Evolutionary conservation across 1,284 basidiomycete species (phyloP).

Genomic region (Kwoniella shivajii): DNA sequence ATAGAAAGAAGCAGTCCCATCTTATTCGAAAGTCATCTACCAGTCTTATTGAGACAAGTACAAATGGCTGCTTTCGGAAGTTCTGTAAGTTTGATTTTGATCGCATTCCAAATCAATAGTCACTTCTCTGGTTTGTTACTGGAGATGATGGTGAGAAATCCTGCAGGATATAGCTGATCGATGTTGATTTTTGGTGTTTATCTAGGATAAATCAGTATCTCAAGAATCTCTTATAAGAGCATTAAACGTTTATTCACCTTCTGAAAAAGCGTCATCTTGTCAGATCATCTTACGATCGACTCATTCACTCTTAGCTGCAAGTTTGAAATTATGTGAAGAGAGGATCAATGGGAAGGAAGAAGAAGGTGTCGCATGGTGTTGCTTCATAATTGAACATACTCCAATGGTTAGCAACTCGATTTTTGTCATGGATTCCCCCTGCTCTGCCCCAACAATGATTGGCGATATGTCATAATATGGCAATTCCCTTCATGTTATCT

Average conservation of each 20-base stretch:
- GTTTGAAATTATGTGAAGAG: constrained; percentile 26
- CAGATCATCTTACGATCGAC: constrained; percentile 33
- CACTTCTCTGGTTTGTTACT: neutral
- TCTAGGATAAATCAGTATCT: constrained; percentile 28
- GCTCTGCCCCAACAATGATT: too few relatives aligned
- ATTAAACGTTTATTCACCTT: constrained; percentile 32
- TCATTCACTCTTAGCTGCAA: constrained; percentile 31
- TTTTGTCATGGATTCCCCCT: too few relatives aligned
- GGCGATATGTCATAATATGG: too few relatives aligned
- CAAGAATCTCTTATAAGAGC: constrained; percentile 32
- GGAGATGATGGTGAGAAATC: neutral
- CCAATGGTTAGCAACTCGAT: constrained; percentile 28
- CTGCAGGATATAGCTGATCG: neutral
- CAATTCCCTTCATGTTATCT: too few relatives aligned
- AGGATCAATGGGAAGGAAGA: constrained; percentile 1
- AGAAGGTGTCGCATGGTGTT: constrained; percentile 34
- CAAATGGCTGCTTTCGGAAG: constrained; percentile 30
- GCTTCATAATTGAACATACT: constrained; percentile 37
- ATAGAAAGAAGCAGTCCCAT: constrained; percentile 25
- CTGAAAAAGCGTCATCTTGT: constrained; percentile 26
- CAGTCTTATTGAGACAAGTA: constrained; percentile 31
- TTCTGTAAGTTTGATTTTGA: constrained; percentile 5
- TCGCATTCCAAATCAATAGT: neutral
- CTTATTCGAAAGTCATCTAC: constrained; percentile 33
- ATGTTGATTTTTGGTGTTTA: too few relatives aligned